Evolutionary conservation across 495 filamentous ascomycete genomes (phyloP), one percentile per base, ranked within the genome.

Genomic region (Aspergillus diversus): DNA sequence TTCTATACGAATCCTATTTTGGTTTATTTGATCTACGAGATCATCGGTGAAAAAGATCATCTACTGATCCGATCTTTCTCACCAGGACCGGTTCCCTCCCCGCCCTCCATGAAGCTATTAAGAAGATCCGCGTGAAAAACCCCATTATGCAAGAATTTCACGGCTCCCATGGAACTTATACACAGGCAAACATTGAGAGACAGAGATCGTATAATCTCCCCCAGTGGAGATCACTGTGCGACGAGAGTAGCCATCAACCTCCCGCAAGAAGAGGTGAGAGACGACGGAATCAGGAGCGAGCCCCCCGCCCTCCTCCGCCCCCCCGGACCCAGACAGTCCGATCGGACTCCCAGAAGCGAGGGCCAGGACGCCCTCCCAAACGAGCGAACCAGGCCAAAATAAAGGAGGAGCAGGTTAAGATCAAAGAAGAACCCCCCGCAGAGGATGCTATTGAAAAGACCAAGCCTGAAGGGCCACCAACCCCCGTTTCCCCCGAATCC

Each of bases 61-160:
- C 21, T 13, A 43, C 13, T 37, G 34, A 63, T 51, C 17, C 33
- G 17, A 46, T 27, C 16, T 27, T 48, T 59, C 12, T 16, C 31
- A 60, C 33, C 63, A 92, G 89, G 89, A 77, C 81, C 67, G 89
- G 92, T 63, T 77, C 86, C 31, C 86, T 94, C 31, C 89, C 91
- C 17, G 73, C 83, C 35, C 86, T 97, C 63, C 87, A 95, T 66
- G 90, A 97, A 67, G 82, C 89, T 58, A 86, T 99, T 61, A 97
- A 97, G 75, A 88, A 89, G 56, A 91, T 99, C 71, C 89, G 88
- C 62, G 92, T 97, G 67, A 95, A 92, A 80, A 96, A 98, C 65
- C 95, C 95, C 9, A 98, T 99, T 73, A 95, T 90, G 70, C 95
- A 99, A 71, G 95, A 99, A 67, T 98, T 98, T 71, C 92, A 92